phyloP scores from a whole-genome alignment of 2,329 filamentous ascomycete genomes.

The Teratosphaeriaceae sp. region DNA sequence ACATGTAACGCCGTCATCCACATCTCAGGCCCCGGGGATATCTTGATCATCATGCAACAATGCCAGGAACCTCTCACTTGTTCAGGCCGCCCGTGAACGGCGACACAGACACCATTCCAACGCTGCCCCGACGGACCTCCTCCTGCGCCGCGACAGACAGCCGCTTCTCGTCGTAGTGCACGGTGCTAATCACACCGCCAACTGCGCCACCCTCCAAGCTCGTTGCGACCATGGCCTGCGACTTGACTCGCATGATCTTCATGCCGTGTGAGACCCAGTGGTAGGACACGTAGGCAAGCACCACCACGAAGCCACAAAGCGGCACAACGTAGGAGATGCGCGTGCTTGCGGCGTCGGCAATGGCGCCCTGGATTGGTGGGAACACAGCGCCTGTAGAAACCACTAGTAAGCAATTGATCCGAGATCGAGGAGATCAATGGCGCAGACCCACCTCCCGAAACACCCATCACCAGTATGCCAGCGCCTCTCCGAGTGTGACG shows the following conservation, averaged over 20 bases:
- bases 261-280: conserved; percentile 29
- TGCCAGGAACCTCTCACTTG: too few species aligned
- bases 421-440: too few species aligned
- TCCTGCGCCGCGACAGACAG: conserved; percentile 22
- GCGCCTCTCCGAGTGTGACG: conserved; percentile 34
- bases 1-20: too few species aligned
- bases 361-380: conserved; percentile 31
- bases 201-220: conserved; percentile 26
- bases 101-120: conserved; percentile 22
- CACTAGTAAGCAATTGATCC: background rate
- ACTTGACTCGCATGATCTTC: conserved; percentile 28
- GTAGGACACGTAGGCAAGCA: conserved; percentile 28
- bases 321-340: conserved; percentile 41
- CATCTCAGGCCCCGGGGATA: too few species aligned
- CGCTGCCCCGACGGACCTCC: conserved; percentile 18
- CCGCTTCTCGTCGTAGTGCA: conserved; percentile 30
- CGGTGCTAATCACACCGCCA: conserved; percentile 28
- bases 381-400: conserved; percentile 25
- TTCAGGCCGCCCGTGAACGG: conserved; percentile 23
- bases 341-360: conserved; percentile 35
- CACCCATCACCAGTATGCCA: conserved; percentile 36
- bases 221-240: conserved; percentile 23
- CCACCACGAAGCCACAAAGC: conserved; percentile 38
- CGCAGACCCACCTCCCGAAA: conserved; percentile 19
- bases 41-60: background rate